Evolutionary conservation across 1,284 basidiomycete species (phyloP).

Genomic region (Cystobasidium pallidum): DNA sequence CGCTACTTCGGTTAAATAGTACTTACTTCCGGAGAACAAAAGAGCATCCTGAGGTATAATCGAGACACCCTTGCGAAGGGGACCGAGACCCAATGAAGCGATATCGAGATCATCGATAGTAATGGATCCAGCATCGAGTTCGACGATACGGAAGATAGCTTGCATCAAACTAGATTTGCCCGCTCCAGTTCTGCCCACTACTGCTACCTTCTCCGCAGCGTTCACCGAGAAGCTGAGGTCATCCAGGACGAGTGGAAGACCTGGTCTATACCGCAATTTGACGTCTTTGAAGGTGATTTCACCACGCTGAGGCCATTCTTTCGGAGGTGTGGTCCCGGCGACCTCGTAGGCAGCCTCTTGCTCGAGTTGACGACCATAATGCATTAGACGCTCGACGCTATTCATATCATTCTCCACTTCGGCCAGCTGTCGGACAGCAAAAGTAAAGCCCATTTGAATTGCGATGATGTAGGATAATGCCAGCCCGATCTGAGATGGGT

Average conservation of each 20-base stretch:
- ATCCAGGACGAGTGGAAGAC: constrained; percentile 61
- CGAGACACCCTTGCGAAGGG: constrained; percentile 59
- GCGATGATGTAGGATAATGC: constrained; percentile 77
- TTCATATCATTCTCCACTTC: constrained; percentile 77
- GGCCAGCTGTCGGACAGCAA: constrained; percentile 59
- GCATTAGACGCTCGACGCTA: constrained; percentile 57
- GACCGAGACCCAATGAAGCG: constrained; percentile 60
- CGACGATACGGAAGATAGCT: constrained; percentile 62
- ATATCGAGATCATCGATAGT: constrained; percentile 60
- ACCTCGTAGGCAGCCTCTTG: constrained; percentile 77
- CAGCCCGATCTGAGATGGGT: constrained; percentile 76
- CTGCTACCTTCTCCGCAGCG: constrained; percentile 62
- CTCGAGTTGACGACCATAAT: constrained; percentile 75
- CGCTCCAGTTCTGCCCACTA: constrained; percentile 59
- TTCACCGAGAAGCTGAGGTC: constrained; percentile 64
- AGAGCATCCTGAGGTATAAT: constrained; percentile 84
- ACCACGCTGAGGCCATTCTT: constrained; percentile 67
- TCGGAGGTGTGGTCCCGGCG: constrained; percentile 63
- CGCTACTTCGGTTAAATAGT: background rate
- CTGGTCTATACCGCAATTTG: constrained; percentile 49
- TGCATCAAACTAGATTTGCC: constrained; percentile 76
- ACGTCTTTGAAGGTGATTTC: constrained; percentile 57
- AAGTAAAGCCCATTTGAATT: constrained; percentile 68
- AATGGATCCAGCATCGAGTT: constrained; percentile 51
- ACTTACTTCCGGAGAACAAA: constrained; percentile 65